Base-by-base conservation (phyloP, 2,329 filamentous ascomycete genomes). In the Clarireedia homoeocarpa region DNA sequence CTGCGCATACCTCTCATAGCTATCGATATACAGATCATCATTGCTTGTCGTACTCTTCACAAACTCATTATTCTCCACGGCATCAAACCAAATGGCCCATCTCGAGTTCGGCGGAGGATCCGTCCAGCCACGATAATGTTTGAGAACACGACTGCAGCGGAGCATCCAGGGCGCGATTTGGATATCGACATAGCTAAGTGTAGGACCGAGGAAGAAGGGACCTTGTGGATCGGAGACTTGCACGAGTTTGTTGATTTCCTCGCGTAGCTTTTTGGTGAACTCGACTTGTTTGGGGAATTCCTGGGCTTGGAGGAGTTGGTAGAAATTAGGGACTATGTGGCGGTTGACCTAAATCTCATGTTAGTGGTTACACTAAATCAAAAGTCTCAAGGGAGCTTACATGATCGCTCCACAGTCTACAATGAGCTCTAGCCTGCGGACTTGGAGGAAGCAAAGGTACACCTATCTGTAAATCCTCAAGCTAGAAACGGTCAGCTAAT, bases 361-460 rank as follows among this genome's bases (percentile, higher is more conserved):
- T 56, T 49, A 56, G 17, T 50, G 30, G 24, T 26, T 15, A 12
- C 10, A 34, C 3, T 34, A 14, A 14, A 34, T 14, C 12, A 4
- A 12, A 12, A 14, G 30, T 34, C 30, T 34, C 30, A 12, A 4
- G 10, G 34, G 27, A 42, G 69, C 80, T 70, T 72, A 89, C 84
- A 74, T 94, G 88, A 62, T 92, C 86, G 26, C 83, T 79, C 90
- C 90, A 95, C 9, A 94, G 72, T 45, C 90, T 82, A 57, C 83
- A 89, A 55, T 87, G 82, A 2, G 91, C 90, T 62, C 84, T 83
- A 14, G 83, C 71, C 65, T 86, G 84, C 1, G 87, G 76, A 30
- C 78, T 79, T 0, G 76, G 73, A 1, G 88, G 88, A 27, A 91
- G 75, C 6, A 95, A 73, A 6, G 81, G 71, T 4, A 77, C 73